These are phyloP conservation scores for Citrullus mucosospermus DNA, from an alignment of 306 rosid species.

Conservation along the genomic window DNA sequence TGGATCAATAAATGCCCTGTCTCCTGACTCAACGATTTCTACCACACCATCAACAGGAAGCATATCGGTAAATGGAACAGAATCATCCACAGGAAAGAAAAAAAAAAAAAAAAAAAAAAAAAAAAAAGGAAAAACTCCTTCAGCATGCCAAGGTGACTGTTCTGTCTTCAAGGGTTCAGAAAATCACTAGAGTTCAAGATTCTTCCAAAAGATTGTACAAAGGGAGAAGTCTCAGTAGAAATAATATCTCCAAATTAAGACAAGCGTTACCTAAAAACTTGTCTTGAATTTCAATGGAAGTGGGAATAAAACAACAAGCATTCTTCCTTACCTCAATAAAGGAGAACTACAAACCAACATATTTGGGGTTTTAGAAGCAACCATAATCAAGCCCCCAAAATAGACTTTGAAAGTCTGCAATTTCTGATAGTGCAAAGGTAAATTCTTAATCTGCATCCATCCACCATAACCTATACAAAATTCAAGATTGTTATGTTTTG, in stretches of 20 bases:
- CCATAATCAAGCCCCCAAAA: neutral
- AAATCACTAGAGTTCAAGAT: neutral
- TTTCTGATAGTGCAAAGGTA: neutral
- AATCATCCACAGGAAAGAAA: too few relatives aligned
- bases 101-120: too few relatives aligned
- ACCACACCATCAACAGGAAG: too few relatives aligned
- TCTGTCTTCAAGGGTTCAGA: neutral
- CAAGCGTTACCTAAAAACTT: neutral
- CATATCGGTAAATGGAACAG: too few relatives aligned
- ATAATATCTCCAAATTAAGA: neutral
- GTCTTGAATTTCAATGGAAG: neutral
- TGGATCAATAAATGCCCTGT: too few relatives aligned
- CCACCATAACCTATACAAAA: neutral
- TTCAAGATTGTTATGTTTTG: neutral
- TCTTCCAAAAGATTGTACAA: neutral
- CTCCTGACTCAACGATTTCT: too few relatives aligned
- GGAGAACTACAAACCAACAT: neutral
- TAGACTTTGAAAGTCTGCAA: neutral
- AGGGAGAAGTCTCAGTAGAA: too few relatives aligned
- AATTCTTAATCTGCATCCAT: neutral
- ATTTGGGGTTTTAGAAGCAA: neutral
- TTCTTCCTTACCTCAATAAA: neutral
- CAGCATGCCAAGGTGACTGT: too few relatives aligned
- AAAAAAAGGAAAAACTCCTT: too few relatives aligned
- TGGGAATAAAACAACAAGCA: neutral